Conservation (phyloP, 176 grass and related monocot species). For the Oryza australiensis region DNA sequence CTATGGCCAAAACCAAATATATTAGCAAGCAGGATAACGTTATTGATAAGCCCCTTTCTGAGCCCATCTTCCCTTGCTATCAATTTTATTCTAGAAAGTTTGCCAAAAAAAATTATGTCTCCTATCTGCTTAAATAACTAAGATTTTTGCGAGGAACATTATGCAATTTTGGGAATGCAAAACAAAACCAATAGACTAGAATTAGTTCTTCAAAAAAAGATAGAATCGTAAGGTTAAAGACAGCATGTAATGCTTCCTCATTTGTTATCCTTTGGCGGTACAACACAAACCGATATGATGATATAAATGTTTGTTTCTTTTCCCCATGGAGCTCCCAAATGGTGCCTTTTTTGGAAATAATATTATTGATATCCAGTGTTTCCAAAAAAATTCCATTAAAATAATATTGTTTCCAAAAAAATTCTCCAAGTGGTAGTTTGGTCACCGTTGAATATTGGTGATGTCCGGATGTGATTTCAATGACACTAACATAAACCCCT, state of each 20-base stretch:
- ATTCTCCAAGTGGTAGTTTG: background rate
- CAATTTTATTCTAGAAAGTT: background rate
- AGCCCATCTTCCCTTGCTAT: background rate
- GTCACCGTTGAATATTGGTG: background rate
- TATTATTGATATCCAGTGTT: background rate
- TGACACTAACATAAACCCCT: background rate
- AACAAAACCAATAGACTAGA: background rate
- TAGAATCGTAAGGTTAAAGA: background rate
- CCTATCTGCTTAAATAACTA: background rate
- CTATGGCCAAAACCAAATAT: background rate
- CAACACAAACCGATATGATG: background rate
- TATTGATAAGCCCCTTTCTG: slow-evolving; percentile 1
- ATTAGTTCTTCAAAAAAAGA: background rate
- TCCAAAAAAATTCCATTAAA: background rate
- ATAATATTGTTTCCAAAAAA: no score
- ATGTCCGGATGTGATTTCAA: background rate
- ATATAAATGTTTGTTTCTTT: background rate
- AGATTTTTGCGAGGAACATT: background rate
- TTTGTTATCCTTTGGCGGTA: background rate
- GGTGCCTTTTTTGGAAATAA: background rate
- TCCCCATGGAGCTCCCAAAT: background rate
- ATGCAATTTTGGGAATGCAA: background rate
- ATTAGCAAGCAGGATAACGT: background rate
- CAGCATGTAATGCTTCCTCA: background rate
- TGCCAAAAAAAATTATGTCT: background rate